Base-by-base conservation (phyloP, 2,329 filamentous ascomycete genomes). In the Aspergillus calidoustus region DNA sequence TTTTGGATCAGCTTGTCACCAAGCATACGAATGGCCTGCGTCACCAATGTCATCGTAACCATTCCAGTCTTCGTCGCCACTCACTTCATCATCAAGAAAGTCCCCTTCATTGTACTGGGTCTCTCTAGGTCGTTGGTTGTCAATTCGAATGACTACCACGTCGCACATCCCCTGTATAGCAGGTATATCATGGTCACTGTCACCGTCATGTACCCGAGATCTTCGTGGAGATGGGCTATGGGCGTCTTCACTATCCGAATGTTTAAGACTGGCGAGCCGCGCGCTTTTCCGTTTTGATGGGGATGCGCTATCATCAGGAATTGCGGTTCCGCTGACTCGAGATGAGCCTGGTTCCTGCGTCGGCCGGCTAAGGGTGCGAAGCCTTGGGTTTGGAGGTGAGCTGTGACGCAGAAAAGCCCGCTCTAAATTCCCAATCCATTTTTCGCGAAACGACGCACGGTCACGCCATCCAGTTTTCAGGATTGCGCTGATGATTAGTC, bases 401-500 rank as follows among this genome's bases (percentile, higher is more conserved):
- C 71, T 72, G n/a, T 63, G 70, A 41, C 79, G 71, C 17, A 80
- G 68, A 55, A 82, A 83, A 1, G 77, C 73, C 13, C 81, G 82
- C 59, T 87, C 84, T 55, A 97, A 80, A 64, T 83, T 88, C n/a
- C 85, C 82, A 54, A 88, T 88, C 91, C 93, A 96, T 66, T 87
- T 86, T 66, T 90, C 87, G 44, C 93, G 86, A 70, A 97, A 89
- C n/a, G 84, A 84, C 19, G 91, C 91, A 47, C 94, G 87, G 71
- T 92, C 87, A 64, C 92, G 89, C 91, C 93, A 97, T 11, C 83
- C 82, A 28, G 90, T 88, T 70, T 93, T 87, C 52, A 97, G 81
- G 75, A 92, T 94, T 1, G 90, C 89, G 69, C 89, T 91, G 66
- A 97, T 85, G 1, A 86, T 83, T 11, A 97, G 79, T 48, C 84